Evolutionary conservation across 2,329 filamentous ascomycete genomes (phyloP).

Genomic region (Cordyceps cicadae): DNA sequence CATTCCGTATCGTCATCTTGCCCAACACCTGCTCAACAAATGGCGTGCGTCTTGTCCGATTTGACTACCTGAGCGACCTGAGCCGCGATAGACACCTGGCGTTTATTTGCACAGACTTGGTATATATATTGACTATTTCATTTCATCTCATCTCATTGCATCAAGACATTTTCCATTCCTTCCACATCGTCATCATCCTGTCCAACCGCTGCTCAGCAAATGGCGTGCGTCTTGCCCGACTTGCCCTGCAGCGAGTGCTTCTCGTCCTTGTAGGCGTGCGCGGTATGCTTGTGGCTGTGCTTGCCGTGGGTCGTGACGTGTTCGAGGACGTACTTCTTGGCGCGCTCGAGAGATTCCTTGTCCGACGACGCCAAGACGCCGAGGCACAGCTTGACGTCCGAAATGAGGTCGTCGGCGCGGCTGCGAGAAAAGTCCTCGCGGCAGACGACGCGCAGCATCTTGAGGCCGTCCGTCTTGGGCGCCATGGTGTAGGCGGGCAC

Average conservation of each 20-base stretch:
- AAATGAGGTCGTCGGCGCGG: slow-evolving; percentile 70
- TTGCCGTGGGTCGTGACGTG: slow-evolving; percentile 45
- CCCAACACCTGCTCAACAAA: slow-evolving; percentile 49
- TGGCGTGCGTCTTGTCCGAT: slow-evolving; percentile 79
- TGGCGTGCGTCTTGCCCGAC: slow-evolving; percentile 79
- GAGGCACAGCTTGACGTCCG: slow-evolving; percentile 71
- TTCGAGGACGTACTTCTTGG: slow-evolving; percentile 55
- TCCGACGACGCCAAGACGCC: slow-evolving; percentile 68
- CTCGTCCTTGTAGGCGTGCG: slow-evolving; percentile 53
- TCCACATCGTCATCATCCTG: too few relatives aligned
- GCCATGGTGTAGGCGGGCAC: slow-evolving; percentile 98
- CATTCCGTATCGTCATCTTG: background rate
- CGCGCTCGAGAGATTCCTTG: slow-evolving; percentile 57
- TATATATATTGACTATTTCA: too few relatives aligned
- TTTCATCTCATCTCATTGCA: too few relatives aligned
- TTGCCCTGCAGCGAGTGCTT: slow-evolving; percentile 83
- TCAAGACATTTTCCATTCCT: too few relatives aligned
- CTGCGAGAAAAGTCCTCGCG: slow-evolving; percentile 83
- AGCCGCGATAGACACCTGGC: too few relatives aligned
- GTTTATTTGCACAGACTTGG: too few relatives aligned
- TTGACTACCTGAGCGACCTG: too few relatives aligned
- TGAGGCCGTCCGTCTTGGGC: slow-evolving; percentile 71
- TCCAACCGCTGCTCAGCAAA: slow-evolving; percentile 41
- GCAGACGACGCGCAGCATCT: slow-evolving; percentile 88
- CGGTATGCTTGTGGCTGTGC: slow-evolving; percentile 37